A percentile compares a stretch with the other conserved stretches of the same genome.
phyloP scores from a whole-genome alignment of 129 eudicot species.

The Saussurea involucrata region DNA sequence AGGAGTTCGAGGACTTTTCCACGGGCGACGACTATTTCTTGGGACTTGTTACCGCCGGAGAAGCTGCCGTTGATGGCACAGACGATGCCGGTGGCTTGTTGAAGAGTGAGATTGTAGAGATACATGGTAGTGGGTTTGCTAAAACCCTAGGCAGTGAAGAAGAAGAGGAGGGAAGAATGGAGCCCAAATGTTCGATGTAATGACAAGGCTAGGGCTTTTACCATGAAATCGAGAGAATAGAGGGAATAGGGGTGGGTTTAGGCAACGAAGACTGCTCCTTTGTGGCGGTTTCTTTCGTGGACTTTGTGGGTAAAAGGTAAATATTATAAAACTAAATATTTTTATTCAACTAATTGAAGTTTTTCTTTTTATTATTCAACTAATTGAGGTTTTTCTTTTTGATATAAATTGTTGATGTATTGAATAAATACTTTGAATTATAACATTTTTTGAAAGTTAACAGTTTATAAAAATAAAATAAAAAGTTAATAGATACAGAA shows the following conservation, averaged over 20 bases:
- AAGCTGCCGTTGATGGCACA: constrained; percentile 92
- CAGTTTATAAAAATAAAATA: too few species aligned
- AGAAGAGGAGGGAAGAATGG: background rate
- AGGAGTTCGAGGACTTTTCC: constrained; percentile 86
- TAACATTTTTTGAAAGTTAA: too few species aligned
- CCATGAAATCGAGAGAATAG: background rate
- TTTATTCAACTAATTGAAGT: too few species aligned
- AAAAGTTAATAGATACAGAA: too few species aligned
- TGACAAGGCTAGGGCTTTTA: background rate
- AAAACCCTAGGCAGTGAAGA: constrained; percentile 31
- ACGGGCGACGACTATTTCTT: constrained; percentile 91
- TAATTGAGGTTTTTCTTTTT: too few species aligned
- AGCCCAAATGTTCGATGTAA: background rate
- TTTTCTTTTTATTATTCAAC: too few species aligned
- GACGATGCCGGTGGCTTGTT: constrained; percentile 82
- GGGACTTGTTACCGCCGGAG: constrained; percentile 75
- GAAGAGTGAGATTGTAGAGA: constrained; percentile 66
- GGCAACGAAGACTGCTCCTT: background rate
- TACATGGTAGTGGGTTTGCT: constrained; percentile 11
- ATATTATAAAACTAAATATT: background rate
- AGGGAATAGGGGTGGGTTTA: background rate
- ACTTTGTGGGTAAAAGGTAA: background rate
- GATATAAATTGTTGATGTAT: too few species aligned
- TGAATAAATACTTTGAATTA: too few species aligned
- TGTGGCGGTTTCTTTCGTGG: background rate